A percentile compares a stretch with the other conserved stretches of the same genome.
Evolutionary conservation across 805 yeast species (phyloP).

Genomic region (Lipomyces kockii): DNA sequence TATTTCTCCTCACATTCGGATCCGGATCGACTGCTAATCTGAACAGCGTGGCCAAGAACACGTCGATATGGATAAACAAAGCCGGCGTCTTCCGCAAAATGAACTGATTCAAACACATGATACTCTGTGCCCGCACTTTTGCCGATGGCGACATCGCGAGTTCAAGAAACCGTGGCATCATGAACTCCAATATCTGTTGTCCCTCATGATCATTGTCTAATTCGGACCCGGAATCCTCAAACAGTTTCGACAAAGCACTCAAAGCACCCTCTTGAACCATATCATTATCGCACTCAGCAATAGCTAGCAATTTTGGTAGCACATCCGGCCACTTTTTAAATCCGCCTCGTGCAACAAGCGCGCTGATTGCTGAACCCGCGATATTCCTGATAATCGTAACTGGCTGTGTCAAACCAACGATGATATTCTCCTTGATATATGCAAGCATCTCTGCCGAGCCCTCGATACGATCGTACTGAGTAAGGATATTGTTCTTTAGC

Average conservation of each 20-base stretch:
- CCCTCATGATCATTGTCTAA: slow-evolving; percentile 71
- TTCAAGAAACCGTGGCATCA: slow-evolving; percentile 68
- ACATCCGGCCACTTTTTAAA: slow-evolving; percentile 73
- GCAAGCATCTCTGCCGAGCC: slow-evolving; percentile 47
- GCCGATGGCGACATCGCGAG: slow-evolving; percentile 52
- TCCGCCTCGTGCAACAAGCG: slow-evolving; percentile 73
- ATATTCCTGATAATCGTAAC: slow-evolving; percentile 76
- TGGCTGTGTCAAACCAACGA: slow-evolving; percentile 57
- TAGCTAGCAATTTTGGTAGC: slow-evolving; percentile 67
- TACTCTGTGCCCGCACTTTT: slow-evolving; percentile 62
- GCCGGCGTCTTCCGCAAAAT: slow-evolving; percentile 71
- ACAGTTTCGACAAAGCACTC: slow-evolving; percentile 80
- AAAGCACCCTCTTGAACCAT: slow-evolving; percentile 73
- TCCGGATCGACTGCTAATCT: slow-evolving; percentile 65
- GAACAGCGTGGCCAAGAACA: slow-evolving; percentile 67
- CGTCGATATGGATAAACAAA: slow-evolving; percentile 66
- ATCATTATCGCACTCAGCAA: slow-evolving; percentile 58
- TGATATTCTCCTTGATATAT: slow-evolving; percentile 53
- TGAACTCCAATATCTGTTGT: slow-evolving; percentile 65
- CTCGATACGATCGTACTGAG: slow-evolving; percentile 43
- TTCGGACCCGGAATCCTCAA: slow-evolving; percentile 78
- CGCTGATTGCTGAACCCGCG: slow-evolving; percentile 87
- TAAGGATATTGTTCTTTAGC: slow-evolving; percentile 72
- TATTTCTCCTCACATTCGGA: slow-evolving; percentile 66
- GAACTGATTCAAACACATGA: slow-evolving; percentile 77